Conservation (phyloP, 2,329 filamentous ascomycete genomes). For the Talaromyces pinophilus region DNA sequence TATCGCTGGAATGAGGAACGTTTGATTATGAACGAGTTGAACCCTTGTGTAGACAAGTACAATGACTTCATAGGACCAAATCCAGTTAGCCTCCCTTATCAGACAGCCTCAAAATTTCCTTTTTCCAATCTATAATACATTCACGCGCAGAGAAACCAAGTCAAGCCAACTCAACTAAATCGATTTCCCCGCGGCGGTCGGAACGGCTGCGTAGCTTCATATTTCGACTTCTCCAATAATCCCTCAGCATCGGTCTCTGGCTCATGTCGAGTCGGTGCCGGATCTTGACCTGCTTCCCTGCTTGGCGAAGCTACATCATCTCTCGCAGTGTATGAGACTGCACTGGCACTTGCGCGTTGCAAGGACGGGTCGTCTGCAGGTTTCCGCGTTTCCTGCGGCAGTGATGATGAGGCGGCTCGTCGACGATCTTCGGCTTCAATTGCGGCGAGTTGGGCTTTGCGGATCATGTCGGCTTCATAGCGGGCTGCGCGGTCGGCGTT, state of each 20-base stretch:
- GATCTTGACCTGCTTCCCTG: conserved; percentile 72
- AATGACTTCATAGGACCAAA: not conserved
- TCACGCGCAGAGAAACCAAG: not conserved
- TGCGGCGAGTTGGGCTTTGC: conserved; percentile 43
- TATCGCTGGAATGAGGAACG: not conserved
- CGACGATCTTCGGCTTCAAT: conserved; percentile 41
- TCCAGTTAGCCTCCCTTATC: not conserved
- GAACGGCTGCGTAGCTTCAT: conserved; percentile 77
- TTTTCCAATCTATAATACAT: conserved; percentile 11
- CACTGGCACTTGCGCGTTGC: conserved; percentile 41
- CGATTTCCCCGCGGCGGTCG: conserved; percentile 80
- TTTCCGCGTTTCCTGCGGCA: conserved; percentile 19
- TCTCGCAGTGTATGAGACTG: conserved; percentile 32
- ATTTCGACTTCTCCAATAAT: conserved; percentile 80
- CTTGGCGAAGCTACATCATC: conserved; percentile 66
- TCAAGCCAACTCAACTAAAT: conserved; percentile 58
- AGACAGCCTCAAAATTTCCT: not conserved
- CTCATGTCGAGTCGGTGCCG: conserved; percentile 81
- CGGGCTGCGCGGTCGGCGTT: conserved; percentile 80
- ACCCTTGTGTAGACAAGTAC: not conserved
- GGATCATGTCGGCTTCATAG: conserved; percentile 69
- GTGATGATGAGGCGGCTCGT: conserved; percentile 24
- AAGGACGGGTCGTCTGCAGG: conserved; percentile 34
- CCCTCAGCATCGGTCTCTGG: conserved; percentile 69
- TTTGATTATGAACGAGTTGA: not conserved